These are phyloP conservation scores for Oldenlandia corymbosa DNA, from an alignment of 257 asterid species.

Conservation along the genomic window DNA sequence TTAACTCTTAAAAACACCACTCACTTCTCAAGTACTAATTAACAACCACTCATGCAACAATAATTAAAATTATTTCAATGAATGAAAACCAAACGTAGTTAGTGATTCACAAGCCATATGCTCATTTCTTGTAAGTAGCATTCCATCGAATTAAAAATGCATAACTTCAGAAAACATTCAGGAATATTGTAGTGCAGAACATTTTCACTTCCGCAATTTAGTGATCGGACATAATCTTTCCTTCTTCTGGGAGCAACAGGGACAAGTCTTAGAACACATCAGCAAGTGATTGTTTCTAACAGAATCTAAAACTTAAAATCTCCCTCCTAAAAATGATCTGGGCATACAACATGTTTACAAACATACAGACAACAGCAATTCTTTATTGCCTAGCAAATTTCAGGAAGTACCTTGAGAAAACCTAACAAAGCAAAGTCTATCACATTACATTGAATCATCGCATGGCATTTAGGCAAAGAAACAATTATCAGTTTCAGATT, in stretches of 20 bases:
- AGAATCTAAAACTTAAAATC: not conserved
- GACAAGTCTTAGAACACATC: not conserved
- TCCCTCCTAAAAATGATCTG: not conserved
- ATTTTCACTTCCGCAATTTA: not conserved
- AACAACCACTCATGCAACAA: not conserved
- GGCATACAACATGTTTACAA: too few species aligned
- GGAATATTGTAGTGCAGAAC: not conserved
- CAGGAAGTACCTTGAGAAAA: too few species aligned
- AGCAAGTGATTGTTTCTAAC: not conserved
- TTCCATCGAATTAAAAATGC: not conserved
- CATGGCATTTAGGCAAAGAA: too few species aligned
- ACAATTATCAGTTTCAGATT: too few species aligned
- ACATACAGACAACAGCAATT: too few species aligned
- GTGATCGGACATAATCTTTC: not conserved
- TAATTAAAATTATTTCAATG: not conserved
- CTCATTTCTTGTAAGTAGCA: not conserved
- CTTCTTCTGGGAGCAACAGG: not conserved
- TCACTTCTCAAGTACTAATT: too few species aligned
- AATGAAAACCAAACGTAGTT: not conserved
- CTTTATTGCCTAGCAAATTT: too few species aligned
- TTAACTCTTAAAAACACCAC: too few species aligned
- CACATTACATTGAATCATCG: too few species aligned
- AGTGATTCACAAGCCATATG: not conserved
- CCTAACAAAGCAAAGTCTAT: too few species aligned
- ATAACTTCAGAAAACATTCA: not conserved